Evolutionary conservation across 2,329 filamentous ascomycete species (phyloP), one percentile per base, ranked within the genome.

Genomic region (Ceratocystis huliohia): DNA sequence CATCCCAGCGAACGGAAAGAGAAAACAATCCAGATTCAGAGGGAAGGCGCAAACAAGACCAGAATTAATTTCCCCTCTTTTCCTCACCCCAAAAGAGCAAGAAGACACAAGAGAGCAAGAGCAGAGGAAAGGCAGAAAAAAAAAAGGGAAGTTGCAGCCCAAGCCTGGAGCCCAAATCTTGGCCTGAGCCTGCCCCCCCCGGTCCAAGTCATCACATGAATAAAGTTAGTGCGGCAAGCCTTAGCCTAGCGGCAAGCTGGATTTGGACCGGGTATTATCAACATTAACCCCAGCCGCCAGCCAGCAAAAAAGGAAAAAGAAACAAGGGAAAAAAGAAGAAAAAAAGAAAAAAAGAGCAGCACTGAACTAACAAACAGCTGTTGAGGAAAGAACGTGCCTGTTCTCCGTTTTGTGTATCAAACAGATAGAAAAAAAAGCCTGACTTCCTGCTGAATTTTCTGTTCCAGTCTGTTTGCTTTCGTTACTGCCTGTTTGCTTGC

Each of bases 81-180:
- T 5, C 7, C 13, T 15, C 15, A 15, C 48, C 8, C 22, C 7
- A 53, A 28, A 53, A 28, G n/a, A 25, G 8, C 17, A 22, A 22
- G 22, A 20, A 22, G n/a, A 53, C 17, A 8, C 20, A 22, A 20
- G n/a, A 53, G 1, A 20, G 20, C 20, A 8, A 57, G 3, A n/a
- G 33, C 10, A 37, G 22, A 30, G 56, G 33, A 37, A 20, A 25
- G 4, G n/a, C 3, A 25, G 2, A 7, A 53, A 25, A 10, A 33
- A 5, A n/a, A 59, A 59, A 37, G 13, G 56, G 56, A 59, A 59
- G 56, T 59, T 2, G 56, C 15, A 59, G 30, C 56, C 56, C 56
- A 30, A 22, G 48, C 48, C 48, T 10, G 48, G 37, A 13, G 37
- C 37, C 37, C 37, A 41, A 41, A 41, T 20, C 48, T 20, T 25